phyloP scores from a whole-genome alignment of 306 rosid species.

The Senna siamea region DNA sequence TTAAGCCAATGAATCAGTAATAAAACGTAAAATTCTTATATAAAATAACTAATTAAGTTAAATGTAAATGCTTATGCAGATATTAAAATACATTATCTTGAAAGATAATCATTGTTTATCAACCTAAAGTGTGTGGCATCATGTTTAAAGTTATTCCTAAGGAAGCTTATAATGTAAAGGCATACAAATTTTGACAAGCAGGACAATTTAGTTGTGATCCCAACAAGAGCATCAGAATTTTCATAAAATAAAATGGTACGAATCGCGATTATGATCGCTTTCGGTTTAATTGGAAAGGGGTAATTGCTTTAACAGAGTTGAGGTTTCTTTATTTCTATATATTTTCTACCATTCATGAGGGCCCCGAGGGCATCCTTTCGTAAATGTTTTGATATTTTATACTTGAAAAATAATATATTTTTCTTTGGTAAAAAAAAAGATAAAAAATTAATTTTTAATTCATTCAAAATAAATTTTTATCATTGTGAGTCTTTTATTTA shows the following conservation, averaged over 20 bases:
- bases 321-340: not conserved
- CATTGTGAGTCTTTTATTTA: no score
- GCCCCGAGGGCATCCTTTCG: no score
- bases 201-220: not conserved
- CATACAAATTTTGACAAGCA: not conserved
- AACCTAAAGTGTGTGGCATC: not conserved
- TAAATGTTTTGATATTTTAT: no score
- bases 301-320: not conserved
- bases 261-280: not conserved
- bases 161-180: not conserved
- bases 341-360: not conserved
- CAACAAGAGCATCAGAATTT: not conserved
- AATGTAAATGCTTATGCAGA: no score
- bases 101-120: not conserved
- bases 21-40: no score
- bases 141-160: not conserved
- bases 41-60: no score
- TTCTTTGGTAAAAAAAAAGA: no score
- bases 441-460: no score
- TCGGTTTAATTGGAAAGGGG: constrained; percentile 12
- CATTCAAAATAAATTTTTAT: no score
- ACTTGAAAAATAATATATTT: no score
- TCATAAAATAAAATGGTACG: not conserved
- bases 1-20: no score
- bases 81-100: no score